Evolutionary conservation across 2,329 filamentous ascomycete species (phyloP).

Genomic region (Pseudofabraea citricarpa): DNA sequence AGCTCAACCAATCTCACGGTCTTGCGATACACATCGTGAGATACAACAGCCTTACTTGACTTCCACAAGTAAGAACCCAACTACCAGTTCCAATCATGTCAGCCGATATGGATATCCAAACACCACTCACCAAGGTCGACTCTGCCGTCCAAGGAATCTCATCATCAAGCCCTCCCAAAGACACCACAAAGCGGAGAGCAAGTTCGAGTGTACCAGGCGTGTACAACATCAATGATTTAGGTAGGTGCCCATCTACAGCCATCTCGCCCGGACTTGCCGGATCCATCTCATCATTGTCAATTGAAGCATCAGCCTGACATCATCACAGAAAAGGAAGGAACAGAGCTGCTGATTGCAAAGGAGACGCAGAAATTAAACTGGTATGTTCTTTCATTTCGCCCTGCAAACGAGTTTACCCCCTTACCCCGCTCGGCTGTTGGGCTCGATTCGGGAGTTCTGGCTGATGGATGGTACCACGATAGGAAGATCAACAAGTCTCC

Average conservation of each 20-base stretch:
- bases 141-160: conserved; percentile 80
- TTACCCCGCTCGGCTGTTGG: conserved; percentile 3
- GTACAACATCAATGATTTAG: conserved; percentile 79
- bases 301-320: conserved; percentile 9
- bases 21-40: conserved; percentile 14
- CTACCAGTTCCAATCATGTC: conserved; percentile 38
- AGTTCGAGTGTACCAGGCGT: conserved; percentile 72
- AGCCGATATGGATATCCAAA: conserved; percentile 31
- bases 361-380: conserved; percentile 88
- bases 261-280: conserved; percentile 8
- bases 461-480: conserved; percentile 6
- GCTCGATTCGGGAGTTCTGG: neutral
- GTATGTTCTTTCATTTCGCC: conserved; percentile 47
- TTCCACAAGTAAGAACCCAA: conserved; percentile 9
- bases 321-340: conserved; percentile 63
- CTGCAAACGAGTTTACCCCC: neutral
- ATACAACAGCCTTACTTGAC: conserved; percentile 10
- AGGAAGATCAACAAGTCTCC: conserved; percentile 96
- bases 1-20: conserved; percentile 3
- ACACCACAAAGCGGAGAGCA: conserved; percentile 61
- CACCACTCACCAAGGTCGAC: conserved; percentile 79
- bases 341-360: conserved; percentile 66
- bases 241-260: conserved; percentile 48
- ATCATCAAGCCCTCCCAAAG: conserved; percentile 61
- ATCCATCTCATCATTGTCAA: conserved; percentile 8